These are phyloP conservation scores for Cyanidiococcus yangmingshanensis DNA, from an alignment of 23 red algal species.

Conservation along the genomic window DNA sequence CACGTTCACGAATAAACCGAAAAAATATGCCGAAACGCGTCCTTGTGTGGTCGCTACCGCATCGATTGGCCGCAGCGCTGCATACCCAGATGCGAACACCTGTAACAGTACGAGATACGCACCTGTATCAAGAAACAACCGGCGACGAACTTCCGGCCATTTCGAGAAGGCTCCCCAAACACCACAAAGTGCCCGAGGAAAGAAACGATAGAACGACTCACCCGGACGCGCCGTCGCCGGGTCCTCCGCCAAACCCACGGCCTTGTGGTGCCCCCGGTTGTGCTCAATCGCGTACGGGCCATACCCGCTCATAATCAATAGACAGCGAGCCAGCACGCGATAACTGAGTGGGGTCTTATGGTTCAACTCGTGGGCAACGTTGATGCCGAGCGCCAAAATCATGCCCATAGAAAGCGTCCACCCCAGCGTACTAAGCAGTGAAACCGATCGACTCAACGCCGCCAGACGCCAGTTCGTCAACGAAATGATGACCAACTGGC, in stretches of 20 bases:
- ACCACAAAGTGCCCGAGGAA: conserved; percentile 43
- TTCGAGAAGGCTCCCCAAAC: conserved; percentile 40
- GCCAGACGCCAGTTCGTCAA: background rate
- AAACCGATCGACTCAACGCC: background rate
- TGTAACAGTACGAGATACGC: background rate
- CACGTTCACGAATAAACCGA: background rate
- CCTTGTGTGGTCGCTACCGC: background rate
- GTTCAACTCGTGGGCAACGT: conserved; percentile 61
- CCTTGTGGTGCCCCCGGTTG: conserved; percentile 57
- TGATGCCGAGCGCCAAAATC: conserved; percentile 57
- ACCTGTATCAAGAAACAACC: background rate
- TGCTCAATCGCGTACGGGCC: conserved; percentile 72
- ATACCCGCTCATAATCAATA: conserved; percentile 39
- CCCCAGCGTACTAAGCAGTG: background rate
- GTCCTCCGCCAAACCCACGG: conserved; percentile 41
- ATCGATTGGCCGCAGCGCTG: background rate
- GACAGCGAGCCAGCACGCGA: conserved; percentile 23
- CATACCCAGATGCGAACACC: background rate
- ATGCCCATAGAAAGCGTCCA: conserved; percentile 40
- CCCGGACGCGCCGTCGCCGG: conserved; percentile 56
- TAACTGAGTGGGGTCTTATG: conserved; percentile 31
- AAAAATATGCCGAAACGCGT: background rate
- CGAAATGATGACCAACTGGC: background rate
- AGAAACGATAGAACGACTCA: conserved; percentile 66
- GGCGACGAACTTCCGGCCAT: background rate